Evolutionary conservation across 2,329 filamentous ascomycete genomes (phyloP).

Genomic region (Septoria petroselini): DNA sequence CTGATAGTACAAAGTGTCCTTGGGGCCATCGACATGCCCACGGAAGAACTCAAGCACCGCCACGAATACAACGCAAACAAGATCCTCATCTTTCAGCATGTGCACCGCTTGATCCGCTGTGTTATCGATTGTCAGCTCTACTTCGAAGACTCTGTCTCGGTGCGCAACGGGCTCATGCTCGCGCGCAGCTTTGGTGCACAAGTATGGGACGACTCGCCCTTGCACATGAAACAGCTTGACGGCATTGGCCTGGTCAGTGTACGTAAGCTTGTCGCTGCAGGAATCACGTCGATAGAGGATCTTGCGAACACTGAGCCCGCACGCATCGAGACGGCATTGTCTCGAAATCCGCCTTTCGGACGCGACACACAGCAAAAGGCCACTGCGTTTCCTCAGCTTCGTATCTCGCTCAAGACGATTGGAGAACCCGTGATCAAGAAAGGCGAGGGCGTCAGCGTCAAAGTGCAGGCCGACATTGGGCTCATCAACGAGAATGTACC

Average conservation of each 20-base stretch:
- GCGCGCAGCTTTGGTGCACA: slow-evolving; percentile 71
- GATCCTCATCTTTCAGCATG: slow-evolving; percentile 62
- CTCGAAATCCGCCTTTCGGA: slow-evolving; percentile 80
- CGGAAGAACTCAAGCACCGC: slow-evolving; percentile 56
- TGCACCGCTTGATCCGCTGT: slow-evolving; percentile 69
- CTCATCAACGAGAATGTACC: slow-evolving; percentile 66
- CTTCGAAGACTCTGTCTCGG: slow-evolving; percentile 62
- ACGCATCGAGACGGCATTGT: slow-evolving; percentile 72
- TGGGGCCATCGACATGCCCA: slow-evolving; percentile 61
- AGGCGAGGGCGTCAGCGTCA: slow-evolving; percentile 53
- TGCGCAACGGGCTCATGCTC: slow-evolving; percentile 70
- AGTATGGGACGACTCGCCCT: slow-evolving; percentile 76
- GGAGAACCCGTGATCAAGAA: slow-evolving; percentile 42
- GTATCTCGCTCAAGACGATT: slow-evolving; percentile 53
- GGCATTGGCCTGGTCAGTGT: slow-evolving; percentile 73
- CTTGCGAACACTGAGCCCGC: slow-evolving; percentile 65
- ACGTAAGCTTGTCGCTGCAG: slow-evolving; percentile 68
- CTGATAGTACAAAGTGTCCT: slow-evolving; percentile 74
- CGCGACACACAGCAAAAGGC: slow-evolving; percentile 63
- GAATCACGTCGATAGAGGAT: slow-evolving; percentile 68
- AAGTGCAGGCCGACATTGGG: slow-evolving; percentile 64
- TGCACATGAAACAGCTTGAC: slow-evolving; percentile 79
- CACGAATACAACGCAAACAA: slow-evolving; percentile 61
- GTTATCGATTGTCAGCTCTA: slow-evolving; percentile 69
- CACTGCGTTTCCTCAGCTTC: slow-evolving; percentile 67